phyloP scores from a whole-genome alignment of 495 filamentous ascomycete species.

The Cudoniella acicularis region DNA sequence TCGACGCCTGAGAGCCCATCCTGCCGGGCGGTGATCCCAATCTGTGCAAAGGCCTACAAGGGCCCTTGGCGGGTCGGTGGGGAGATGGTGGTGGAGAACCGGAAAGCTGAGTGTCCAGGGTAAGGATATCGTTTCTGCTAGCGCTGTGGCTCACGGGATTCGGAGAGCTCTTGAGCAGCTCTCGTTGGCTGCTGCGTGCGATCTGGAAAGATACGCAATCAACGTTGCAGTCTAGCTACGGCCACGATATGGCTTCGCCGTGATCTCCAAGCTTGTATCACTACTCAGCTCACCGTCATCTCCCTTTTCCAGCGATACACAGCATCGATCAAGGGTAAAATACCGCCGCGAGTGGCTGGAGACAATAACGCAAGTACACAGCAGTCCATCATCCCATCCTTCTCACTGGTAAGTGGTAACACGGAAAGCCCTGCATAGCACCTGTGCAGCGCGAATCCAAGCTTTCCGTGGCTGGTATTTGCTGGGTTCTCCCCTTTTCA shows the following conservation, averaged over 20 bases:
- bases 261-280: neutral
- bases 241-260: neutral
- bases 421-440: too few species aligned
- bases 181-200: neutral
- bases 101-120: neutral
- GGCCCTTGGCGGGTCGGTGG: neutral
- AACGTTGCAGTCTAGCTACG: neutral
- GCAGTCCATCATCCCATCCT: neutral
- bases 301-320: neutral
- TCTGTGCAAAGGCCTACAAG: too few species aligned
- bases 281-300: neutral
- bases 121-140: neutral
- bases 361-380: neutral
- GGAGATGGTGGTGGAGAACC: neutral
- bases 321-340: neutral
- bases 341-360: neutral
- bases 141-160: neutral
- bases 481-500: neutral
- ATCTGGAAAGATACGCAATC: neutral
- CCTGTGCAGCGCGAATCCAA: too few species aligned
- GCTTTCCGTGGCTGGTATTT: too few species aligned
- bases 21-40: neutral
- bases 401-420: too few species aligned
- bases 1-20: neutral
- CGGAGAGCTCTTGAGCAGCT: neutral